Percentiles rank a stretch among this genome's conserved stretches.
These are phyloP conservation scores for Candida wancherniae DNA, from an alignment of 805 yeast species.

Conservation along the genomic window DNA sequence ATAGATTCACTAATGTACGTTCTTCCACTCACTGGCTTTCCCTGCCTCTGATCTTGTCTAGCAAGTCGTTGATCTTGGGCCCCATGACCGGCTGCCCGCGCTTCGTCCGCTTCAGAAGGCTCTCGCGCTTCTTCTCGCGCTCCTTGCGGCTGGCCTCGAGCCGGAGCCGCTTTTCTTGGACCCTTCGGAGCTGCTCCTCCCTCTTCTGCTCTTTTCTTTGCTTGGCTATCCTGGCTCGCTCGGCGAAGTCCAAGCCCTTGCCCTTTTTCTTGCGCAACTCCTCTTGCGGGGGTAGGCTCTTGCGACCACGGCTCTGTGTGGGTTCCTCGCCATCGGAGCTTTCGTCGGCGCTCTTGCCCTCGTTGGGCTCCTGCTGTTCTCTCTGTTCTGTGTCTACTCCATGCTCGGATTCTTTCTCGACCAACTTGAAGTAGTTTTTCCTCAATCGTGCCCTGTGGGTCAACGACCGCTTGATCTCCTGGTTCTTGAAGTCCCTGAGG, in stretches of 20 bases:
- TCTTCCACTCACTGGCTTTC: slow-evolving; percentile 3
- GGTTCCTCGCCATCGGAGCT: slow-evolving; percentile 1
- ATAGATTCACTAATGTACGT: too few relatives aligned
- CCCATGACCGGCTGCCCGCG: slow-evolving; percentile 90
- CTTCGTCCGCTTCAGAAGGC: slow-evolving; percentile 48
- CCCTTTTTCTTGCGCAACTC: slow-evolving; percentile 21
- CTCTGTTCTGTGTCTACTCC: slow-evolving; percentile 18
- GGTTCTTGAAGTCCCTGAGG: slow-evolving; percentile 37
- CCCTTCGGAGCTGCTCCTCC: slow-evolving; percentile 33
- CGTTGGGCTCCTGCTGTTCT: not conserved
- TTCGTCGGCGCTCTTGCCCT: not conserved
- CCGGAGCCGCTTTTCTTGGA: slow-evolving; percentile 33
- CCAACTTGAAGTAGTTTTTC: slow-evolving; percentile 72
- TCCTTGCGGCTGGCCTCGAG: slow-evolving; percentile 36
- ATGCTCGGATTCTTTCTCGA: slow-evolving; percentile 64
- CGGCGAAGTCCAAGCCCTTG: slow-evolving; percentile 39
- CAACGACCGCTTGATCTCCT: slow-evolving; percentile 74
- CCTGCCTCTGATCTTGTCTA: slow-evolving; percentile 69
- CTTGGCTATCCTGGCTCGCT: slow-evolving; percentile 41
- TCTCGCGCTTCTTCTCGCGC: slow-evolving; percentile 40
- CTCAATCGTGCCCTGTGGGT: slow-evolving; percentile 76
- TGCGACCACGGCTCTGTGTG: slow-evolving; percentile 6
- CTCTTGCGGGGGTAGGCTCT: slow-evolving; percentile 7
- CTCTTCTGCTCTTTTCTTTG: slow-evolving; percentile 43
- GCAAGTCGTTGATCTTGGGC: slow-evolving; percentile 71